A percentile compares a stretch with the other conserved stretches of the same genome.
These are phyloP conservation scores for Gossypium raimondii DNA, from an alignment of 345 rosid species.

Conservation along the genomic window DNA sequence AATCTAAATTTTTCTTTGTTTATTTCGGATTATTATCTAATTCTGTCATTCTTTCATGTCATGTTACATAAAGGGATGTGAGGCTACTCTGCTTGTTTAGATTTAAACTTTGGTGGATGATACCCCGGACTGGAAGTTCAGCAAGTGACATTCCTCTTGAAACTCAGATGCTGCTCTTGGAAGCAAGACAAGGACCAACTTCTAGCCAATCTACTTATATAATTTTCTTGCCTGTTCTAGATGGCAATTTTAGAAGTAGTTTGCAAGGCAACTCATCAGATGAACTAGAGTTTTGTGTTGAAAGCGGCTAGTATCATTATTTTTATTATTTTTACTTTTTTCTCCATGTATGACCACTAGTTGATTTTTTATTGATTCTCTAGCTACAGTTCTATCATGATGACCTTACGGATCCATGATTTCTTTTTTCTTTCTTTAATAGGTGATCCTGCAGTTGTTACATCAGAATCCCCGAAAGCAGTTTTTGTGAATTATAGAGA, in stretches of 20 bases:
- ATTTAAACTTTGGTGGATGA: constrained; percentile 54
- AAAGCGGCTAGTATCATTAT: constrained; percentile 34
- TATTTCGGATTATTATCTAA: not conserved
- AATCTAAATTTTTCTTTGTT: not conserved
- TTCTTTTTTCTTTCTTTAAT: constrained; percentile 16
- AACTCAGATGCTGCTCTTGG: constrained; percentile 61
- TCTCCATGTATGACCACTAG: not conserved
- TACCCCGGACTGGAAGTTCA: constrained; percentile 49
- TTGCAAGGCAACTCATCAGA: constrained; percentile 46
- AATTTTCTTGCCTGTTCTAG: constrained; percentile 46
- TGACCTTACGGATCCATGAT: too few relatives aligned
- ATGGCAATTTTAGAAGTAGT: constrained; percentile 49
- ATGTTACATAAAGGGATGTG: constrained; percentile 32
- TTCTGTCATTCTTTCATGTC: not conserved
- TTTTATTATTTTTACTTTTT: not conserved
- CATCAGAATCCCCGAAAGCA: constrained; percentile 40
- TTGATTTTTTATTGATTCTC: too few relatives aligned
- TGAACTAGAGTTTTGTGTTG: constrained; percentile 51
- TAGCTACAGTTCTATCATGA: too few relatives aligned
- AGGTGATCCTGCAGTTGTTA: constrained; percentile 47
- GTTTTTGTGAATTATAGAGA: constrained; percentile 47
- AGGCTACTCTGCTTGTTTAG: constrained; percentile 42
- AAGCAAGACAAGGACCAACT: constrained; percentile 21
- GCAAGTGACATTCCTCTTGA: constrained; percentile 50
- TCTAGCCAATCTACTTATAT: constrained; percentile 22